Evolutionary conservation across 257 asterid genomes (phyloP), one percentile per base, ranked within the genome.

Genomic region (Fraxinus americana): DNA sequence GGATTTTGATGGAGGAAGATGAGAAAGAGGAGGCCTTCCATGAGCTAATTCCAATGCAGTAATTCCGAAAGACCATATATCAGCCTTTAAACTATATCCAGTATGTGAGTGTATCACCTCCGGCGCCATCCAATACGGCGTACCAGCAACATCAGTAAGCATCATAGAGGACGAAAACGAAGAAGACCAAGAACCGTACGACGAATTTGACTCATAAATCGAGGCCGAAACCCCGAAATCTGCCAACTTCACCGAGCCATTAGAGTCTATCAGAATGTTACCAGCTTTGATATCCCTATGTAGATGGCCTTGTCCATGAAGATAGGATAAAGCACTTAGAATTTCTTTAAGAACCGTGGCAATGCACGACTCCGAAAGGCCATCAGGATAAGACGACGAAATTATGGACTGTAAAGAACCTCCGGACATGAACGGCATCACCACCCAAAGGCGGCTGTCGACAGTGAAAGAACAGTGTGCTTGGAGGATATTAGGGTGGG

Each of bases 211-310:
- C 80, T 93, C 94, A 13, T 89, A 92, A 27, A 92, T 81, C 0
- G 97, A 93, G 10, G 98, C 97, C 0, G 98, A 94, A 2, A 92
- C 97, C 0, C 98, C 98, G 0, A 94, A 94, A 86, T 94, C 98
- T 0, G 97, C 98, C 3, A 94, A 80, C 76, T 89, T 94, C 14
- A 94, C 92, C 0, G 87, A 48, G 1, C 97, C 97, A 21, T 86
- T 84, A 0, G 92, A 88, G 83, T 92, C 97, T 14, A 92, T 79
- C 2, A 94, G 85, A 39, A 92, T 89, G 80, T 94, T 92, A 0
- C 97, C 97, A 0, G 98, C 91, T 50, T 92, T 92, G 23, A 94
- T 83, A 65, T 92, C 97, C 75, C 97, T 78, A 36, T 94, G 98
- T 25, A 92, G 83, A 76, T 92, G 97, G 27, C 97, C 97, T 75